These are phyloP conservation scores for Pichia sp. DNA, from an alignment of 1,139 yeast species.

Conservation along the genomic window DNA sequence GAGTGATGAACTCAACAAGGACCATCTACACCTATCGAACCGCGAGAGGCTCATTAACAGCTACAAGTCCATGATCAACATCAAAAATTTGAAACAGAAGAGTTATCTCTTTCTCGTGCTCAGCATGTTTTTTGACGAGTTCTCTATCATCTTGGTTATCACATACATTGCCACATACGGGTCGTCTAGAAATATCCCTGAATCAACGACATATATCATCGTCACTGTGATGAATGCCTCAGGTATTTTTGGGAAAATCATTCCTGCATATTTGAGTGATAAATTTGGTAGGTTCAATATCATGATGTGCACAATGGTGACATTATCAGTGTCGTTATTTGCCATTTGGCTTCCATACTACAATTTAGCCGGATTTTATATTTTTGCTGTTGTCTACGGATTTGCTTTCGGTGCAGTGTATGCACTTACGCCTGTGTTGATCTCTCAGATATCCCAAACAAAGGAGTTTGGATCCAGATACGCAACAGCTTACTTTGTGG, in stretches of 20 bases:
- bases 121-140: conserved; percentile 22
- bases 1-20: conserved; percentile 23
- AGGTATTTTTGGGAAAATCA: conserved; percentile 43
- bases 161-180: conserved; percentile 46
- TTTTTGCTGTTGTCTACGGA: conserved; percentile 35
- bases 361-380: conserved; percentile 28
- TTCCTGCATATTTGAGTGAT: conserved; percentile 45
- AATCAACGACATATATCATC: conserved; percentile 36
- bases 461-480: conserved; percentile 62
- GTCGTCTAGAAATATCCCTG: conserved; percentile 34
- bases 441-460: conserved; percentile 58
- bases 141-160: conserved; percentile 21
- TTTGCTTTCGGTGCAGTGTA: conserved; percentile 27
- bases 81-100: conserved; percentile 36
- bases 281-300: conserved; percentile 46
- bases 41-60: conserved; percentile 30
- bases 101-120: conserved; percentile 27
- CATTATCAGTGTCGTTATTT: conserved; percentile 29
- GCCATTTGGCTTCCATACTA: conserved; percentile 42
- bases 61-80: conserved; percentile 34
- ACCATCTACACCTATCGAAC: conserved; percentile 5
- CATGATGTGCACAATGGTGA: conserved; percentile 33
- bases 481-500: conserved; percentile 61
- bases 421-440: conserved; percentile 31
- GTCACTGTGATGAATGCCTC: conserved; percentile 42